A percentile compares a stretch with the other conserved stretches of the same genome.
Evolutionary conservation across 2,329 filamentous ascomycete genomes (phyloP).

Genomic region (Aspergillus terreus): DNA sequence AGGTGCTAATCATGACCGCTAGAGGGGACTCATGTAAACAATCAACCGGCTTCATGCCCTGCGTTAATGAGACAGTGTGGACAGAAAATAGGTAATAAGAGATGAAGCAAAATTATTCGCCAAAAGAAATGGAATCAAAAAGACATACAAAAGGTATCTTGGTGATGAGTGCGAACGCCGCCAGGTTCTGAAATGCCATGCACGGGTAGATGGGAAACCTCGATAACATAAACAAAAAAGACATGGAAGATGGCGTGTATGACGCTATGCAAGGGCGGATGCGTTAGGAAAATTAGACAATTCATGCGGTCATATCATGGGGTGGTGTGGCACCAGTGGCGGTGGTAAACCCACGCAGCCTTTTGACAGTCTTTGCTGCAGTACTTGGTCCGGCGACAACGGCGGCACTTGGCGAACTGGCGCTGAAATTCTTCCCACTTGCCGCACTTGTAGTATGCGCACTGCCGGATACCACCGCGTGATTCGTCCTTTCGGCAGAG

Average conservation of each 20-base stretch:
- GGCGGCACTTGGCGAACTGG: constrained; percentile 95
- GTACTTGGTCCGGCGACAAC: constrained; percentile 95
- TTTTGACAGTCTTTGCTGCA: constrained; percentile 99
- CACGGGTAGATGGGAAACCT: constrained; percentile 26
- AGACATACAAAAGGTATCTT: constrained; percentile 38
- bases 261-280: constrained; percentile 37
- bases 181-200: constrained; percentile 37
- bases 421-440: constrained; percentile 97
- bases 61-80: constrained; percentile 16
- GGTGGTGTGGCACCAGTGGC: constrained; percentile 78
- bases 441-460: constrained; percentile 95
- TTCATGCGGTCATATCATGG: constrained; percentile 30
- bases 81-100: constrained; percentile 8
- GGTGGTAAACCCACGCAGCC: constrained; percentile 95
- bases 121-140: constrained; percentile 13
- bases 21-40: constrained; percentile 16
- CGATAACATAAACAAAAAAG: constrained; percentile 23
- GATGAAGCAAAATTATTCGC: constrained; percentile 3
- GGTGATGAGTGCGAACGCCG: constrained; percentile 33
- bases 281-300: constrained; percentile 31
- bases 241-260: constrained; percentile 25
- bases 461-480: constrained; percentile 89
- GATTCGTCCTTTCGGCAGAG: constrained; percentile 97
- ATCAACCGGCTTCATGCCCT: constrained; percentile 12
- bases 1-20: constrained; percentile 21